Percentiles rank a stretch among this genome's conserved stretches.
These are phyloP conservation scores for Erigeron philadelphicus DNA, from an alignment of 140 eudicot species.

Conservation along the genomic window DNA sequence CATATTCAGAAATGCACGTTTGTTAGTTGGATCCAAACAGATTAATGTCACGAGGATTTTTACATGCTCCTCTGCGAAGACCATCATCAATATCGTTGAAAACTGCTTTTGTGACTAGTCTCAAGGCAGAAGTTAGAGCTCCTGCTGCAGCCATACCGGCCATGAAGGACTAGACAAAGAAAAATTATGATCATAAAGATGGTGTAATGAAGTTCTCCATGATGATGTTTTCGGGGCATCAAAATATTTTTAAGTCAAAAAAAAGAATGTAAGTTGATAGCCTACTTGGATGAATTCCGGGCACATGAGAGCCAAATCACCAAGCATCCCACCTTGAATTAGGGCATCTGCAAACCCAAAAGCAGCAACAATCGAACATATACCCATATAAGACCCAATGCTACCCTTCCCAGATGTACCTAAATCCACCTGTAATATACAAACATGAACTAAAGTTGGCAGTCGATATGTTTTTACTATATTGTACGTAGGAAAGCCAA, in stretches of 20 bases:
- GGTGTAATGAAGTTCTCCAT: background rate
- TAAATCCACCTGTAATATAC: conserved; percentile 44
- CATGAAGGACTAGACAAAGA: conserved; percentile 41
- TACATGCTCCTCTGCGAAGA: conserved; percentile 60
- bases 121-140: conserved; percentile 54
- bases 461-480: no score
- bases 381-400: conserved; percentile 40
- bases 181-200: background rate
- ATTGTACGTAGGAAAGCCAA: no score
- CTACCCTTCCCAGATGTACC: conserved; percentile 65
- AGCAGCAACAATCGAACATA: conserved; percentile 57
- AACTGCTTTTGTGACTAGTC: conserved; percentile 57
- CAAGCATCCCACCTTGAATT: conserved; percentile 75
- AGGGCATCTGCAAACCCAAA: conserved; percentile 73
- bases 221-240: background rate
- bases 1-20: background rate
- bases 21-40: background rate
- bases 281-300: conserved; percentile 69
- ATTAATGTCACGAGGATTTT: conserved; percentile 2
- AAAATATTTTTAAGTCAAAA: background rate
- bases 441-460: background rate
- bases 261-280: background rate
- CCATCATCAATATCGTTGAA: conserved; percentile 45
- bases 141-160: conserved; percentile 78
- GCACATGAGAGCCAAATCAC: conserved; percentile 68